Base-by-base conservation (phyloP, 116 monocot genomes). In the Trichopus zeylanicus region DNA sequence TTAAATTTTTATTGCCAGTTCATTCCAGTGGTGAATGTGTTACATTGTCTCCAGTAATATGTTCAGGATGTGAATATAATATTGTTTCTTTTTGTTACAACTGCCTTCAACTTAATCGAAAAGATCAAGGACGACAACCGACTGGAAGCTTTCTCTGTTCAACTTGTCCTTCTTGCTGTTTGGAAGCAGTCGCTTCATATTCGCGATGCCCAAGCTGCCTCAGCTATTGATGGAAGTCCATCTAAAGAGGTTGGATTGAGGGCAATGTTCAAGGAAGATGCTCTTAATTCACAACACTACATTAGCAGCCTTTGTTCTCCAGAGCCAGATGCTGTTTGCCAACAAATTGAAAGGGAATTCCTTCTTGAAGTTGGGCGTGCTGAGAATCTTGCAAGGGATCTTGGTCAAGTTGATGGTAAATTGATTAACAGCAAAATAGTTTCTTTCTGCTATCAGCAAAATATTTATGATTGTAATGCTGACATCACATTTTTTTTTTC, bases 141-240 rank as follows among this genome's bases (percentile, higher is more conserved):
- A 5, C 48, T 99, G 53, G 85, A 85, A 64, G 99, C 92, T 10
- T 88, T 99, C 51, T 88, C 99, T 8, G 58, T 99, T 67, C 99
- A 92, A 73, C 63, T 99, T 29, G 81, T 99, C 29, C 37, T 91
- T 63, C 82, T 99, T 74, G 91, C 99, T 33, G 81, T 88, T 46
- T 88, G 92, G 99, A 99, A 86, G 72, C 92, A 99, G 72, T 92
- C 88, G 18, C 63, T 99, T 70, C 83, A 92, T 67, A 77, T 88
- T 1, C 83, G 99, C 67, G 82, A 86, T 78, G 63, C 73, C 18
- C 84, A 88, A 23, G 85, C 86, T 51, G 78, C 92, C 8, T 82
- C 84, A 7, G 78, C 81, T 21, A 49, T 73, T 30, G 87, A 81
- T 75, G 91, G 79, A 54, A 81, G 81, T 51, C 73, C 86, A 47